Percentiles rank a stretch among this genome's conserved stretches.
Conservation (phyloP, 164 flowering plant genomes). For the Protea cynaroides region DNA sequence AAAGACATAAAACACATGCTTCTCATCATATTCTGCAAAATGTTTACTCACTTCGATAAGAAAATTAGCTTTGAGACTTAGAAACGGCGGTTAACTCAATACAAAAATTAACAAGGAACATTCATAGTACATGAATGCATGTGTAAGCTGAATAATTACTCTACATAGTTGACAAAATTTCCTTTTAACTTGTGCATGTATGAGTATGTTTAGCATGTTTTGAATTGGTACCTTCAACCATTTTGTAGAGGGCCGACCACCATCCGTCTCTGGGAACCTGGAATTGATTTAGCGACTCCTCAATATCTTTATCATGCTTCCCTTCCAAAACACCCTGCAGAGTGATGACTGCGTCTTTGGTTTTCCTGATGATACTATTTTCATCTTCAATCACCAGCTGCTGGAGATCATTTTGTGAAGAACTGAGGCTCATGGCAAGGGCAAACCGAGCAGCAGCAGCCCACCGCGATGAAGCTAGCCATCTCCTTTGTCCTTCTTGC, state of each 20-base stretch:
- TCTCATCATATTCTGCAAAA: too few species aligned
- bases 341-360: slow-evolving; percentile 82
- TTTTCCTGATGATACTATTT: slow-evolving; percentile 64
- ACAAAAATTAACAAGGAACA: too few species aligned
- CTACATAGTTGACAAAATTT: too few species aligned
- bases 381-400: slow-evolving; percentile 63
- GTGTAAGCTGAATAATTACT: too few species aligned
- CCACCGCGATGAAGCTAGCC: slow-evolving; percentile 97
- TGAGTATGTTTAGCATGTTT: neutral
- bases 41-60: too few species aligned
- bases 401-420: slow-evolving; percentile 85
- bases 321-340: slow-evolving; percentile 83
- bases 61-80: too few species aligned
- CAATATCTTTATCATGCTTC: slow-evolving; percentile 73
- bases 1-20: too few species aligned
- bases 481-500: slow-evolving; percentile 61
- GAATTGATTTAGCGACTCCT: slow-evolving; percentile 55
- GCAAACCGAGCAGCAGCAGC: slow-evolving; percentile 95
- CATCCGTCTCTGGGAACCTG: slow-evolving; percentile 79
- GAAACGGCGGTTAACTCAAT: too few species aligned
- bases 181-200: too few species aligned
- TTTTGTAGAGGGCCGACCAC: slow-evolving; percentile 92
- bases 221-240: slow-evolving; percentile 62
- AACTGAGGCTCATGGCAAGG: slow-evolving; percentile 73
- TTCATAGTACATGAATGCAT: too few species aligned